A percentile compares a stretch with the other conserved stretches of the same genome.
Evolutionary conservation across 805 yeast genomes (phyloP).

Genomic region (Metschnikowia kofuensis): DNA sequence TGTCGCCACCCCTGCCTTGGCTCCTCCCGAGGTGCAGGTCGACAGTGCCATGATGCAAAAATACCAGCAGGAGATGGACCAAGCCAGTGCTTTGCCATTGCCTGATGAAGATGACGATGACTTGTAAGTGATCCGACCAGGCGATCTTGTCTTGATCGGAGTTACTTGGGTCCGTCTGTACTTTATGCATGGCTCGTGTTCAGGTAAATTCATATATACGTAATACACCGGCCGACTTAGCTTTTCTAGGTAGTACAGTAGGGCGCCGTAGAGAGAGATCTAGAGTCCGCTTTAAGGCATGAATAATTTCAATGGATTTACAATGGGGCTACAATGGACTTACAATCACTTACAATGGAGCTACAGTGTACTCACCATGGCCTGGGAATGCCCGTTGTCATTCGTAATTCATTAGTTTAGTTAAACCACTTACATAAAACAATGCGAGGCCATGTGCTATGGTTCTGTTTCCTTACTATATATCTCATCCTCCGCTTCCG

Average conservation of each 20-base stretch:
- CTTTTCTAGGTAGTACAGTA: too few relatives aligned
- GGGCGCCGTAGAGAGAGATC: too few relatives aligned
- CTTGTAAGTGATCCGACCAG: conserved; percentile 51
- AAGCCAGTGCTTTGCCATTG: conserved; percentile 98
- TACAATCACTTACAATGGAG: too few relatives aligned
- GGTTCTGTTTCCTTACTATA: too few relatives aligned
- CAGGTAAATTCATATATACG: not conserved
- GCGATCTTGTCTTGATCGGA: not conserved
- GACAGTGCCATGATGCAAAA: conserved; percentile 96
- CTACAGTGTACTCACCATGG: too few relatives aligned
- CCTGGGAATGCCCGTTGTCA: too few relatives aligned
- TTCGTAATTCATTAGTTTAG: not conserved
- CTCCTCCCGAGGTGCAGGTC: conserved; percentile 98
- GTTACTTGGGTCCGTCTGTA: not conserved
- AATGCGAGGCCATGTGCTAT: too few relatives aligned
- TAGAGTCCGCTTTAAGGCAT: too few relatives aligned
- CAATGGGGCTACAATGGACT: too few relatives aligned
- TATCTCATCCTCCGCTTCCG: too few relatives aligned
- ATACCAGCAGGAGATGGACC: conserved; percentile 99
- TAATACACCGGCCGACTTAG: conserved; percentile 5
- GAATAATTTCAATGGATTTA: too few relatives aligned
- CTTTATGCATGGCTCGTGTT: conserved; percentile 7
- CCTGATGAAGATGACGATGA: conserved; percentile 99
- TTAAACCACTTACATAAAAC: not conserved
- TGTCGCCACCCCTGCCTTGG: conserved; percentile 98